These are phyloP conservation scores for Citrus australasica DNA, from an alignment of 345 rosid species.

Conservation along the genomic window DNA sequence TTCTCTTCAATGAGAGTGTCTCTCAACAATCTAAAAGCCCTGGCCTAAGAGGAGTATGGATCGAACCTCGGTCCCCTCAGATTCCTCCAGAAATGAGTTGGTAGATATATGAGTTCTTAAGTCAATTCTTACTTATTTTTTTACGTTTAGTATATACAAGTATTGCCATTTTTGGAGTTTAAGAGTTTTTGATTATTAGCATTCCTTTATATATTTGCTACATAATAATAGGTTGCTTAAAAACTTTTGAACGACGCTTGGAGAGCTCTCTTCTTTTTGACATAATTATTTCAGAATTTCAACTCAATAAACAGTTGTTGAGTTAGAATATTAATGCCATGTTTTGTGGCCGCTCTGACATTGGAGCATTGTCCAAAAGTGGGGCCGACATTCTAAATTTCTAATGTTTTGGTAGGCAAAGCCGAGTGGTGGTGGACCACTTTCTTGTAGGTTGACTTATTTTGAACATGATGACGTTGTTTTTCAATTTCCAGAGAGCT, in stretches of 20 bases:
- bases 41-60: constrained; percentile 23
- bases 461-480: not conserved
- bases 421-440: too few relatives aligned
- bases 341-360: not conserved
- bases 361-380: not conserved
- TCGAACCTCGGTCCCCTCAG: constrained; percentile 26
- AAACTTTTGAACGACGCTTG: not conserved
- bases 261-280: not conserved
- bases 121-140: not conserved
- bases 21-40: not conserved
- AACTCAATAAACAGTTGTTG: not conserved
- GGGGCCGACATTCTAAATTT: too few relatives aligned
- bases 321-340: not conserved
- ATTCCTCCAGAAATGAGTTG: constrained; percentile 9
- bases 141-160: not conserved
- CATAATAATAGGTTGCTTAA: not conserved
- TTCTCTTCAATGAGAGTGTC: constrained; percentile 8
- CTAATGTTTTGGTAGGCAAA: too few relatives aligned
- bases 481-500: not conserved
- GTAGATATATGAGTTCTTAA: not conserved
- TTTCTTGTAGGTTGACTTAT: too few relatives aligned
- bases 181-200: not conserved
- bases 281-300: not conserved
- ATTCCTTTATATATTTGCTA: not conserved
- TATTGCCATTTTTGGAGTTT: not conserved